Evolutionary conservation across 495 filamentous ascomycete species (phyloP).

Genomic region (Staphylotrichum longicolle): DNA sequence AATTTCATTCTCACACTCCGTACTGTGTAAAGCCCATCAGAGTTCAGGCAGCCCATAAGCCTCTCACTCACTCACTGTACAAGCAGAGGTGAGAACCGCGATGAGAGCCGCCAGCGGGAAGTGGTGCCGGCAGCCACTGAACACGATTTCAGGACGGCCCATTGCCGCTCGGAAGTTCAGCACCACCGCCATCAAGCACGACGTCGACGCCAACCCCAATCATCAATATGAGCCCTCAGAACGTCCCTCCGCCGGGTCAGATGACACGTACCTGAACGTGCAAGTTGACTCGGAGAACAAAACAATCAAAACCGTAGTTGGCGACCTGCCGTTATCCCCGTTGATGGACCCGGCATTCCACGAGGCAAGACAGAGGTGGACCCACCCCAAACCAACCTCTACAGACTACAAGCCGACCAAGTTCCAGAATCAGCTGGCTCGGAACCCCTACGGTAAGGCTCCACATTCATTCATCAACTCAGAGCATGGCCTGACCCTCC

Average conservation of each 20-base stretch:
- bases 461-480: slow-evolving; percentile 1
- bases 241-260: not conserved
- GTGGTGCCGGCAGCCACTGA: not conserved
- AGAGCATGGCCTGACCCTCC: slow-evolving; percentile 21
- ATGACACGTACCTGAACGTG: slow-evolving; percentile 7
- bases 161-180: not conserved
- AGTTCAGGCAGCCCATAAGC: no score
- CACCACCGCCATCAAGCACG: not conserved
- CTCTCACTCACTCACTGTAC: not conserved
- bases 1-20: no score
- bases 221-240: not conserved
- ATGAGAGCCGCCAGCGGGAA: not conserved
- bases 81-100: not conserved
- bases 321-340: slow-evolving; percentile 49
- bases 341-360: slow-evolving; percentile 50
- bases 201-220: not conserved
- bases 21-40: no score
- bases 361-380: slow-evolving; percentile 34
- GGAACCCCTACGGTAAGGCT: slow-evolving; percentile 60
- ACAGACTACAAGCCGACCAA: slow-evolving; percentile 34
- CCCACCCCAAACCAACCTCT: slow-evolving; percentile 26
- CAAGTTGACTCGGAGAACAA: slow-evolving; percentile 35
- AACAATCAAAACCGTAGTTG: slow-evolving; percentile 40
- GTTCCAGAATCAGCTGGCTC: slow-evolving; percentile 52
- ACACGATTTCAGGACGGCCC: not conserved